Evolutionary conservation across 345 rosid genomes (phyloP).

Genomic region (Dovyalis caffra): DNA sequence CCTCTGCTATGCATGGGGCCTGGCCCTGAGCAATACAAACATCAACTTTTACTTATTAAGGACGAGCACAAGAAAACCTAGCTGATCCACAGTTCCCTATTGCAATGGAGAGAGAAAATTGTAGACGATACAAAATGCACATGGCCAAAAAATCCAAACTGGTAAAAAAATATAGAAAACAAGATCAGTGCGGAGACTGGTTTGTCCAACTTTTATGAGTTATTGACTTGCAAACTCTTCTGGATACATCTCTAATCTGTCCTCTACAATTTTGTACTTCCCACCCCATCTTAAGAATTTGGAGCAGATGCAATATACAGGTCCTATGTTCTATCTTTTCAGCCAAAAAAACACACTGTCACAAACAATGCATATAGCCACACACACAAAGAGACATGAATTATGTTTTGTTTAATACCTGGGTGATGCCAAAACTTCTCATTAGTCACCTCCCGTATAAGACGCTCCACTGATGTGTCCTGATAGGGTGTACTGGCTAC

Average conservation of each 20-base stretch:
- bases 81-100: conserved; percentile 13
- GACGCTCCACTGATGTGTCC: conserved; percentile 99
- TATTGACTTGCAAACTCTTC: neutral
- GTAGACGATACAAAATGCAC: neutral
- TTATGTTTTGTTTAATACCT: conserved; percentile 40
- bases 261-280: neutral
- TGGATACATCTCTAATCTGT: neutral
- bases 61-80: conserved; percentile 1
- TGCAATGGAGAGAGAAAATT: neutral
- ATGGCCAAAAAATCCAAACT: neutral
- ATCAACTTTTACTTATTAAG: conserved; percentile 22
- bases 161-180: neutral
- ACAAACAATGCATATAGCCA: neutral
- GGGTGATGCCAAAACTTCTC: conserved; percentile 92
- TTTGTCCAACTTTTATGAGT: neutral
- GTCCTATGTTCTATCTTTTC: neutral
- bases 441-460: conserved; percentile 92
- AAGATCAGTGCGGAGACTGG: neutral
- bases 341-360: neutral
- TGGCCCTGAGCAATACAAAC: conserved; percentile 28
- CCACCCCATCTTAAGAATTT: neutral
- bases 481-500: conserved; percentile 51
- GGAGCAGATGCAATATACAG: neutral
- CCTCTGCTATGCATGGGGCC: conserved; percentile 24
- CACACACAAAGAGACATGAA: neutral